Evolutionary conservation across 169 alveolate genomes (phyloP), one percentile per base, ranked within the genome.

Genomic region (Theileria equi): DNA sequence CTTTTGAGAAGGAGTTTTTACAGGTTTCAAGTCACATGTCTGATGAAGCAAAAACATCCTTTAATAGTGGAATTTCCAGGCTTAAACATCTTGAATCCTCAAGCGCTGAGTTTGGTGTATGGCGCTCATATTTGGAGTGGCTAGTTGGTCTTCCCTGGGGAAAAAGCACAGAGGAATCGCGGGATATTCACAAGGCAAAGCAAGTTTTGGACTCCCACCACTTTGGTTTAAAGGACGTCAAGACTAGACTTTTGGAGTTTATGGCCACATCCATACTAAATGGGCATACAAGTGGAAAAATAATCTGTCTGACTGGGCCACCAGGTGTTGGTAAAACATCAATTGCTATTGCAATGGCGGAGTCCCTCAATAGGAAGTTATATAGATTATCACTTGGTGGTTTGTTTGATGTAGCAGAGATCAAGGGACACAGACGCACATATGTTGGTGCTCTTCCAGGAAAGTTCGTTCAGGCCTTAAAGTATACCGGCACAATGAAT

Each of bases 311-410:
- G 32, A 92, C 91, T 26, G 98, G 98, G 2, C 98, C 96, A 16
- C 98, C 98, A 1, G 98, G 98, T 8, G 96, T 91, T 19, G 98
- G 98, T 6, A 95, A 95, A 85, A 95, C 98, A 2, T 90, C 96
- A 34, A 88, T 95, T n/a, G 98, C 95, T 23, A 89, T 85, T 57
- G 77, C 96, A 3, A 90, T 95, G 29, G 94, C 98, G 11, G 76
- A 91, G 48, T 88, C 96, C n/a, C 65, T 95, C 44, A 83, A 89
- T 50, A 72, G 97, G 32, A 90, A 93, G 78, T 88, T 90, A 61
- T 85, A 88, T 62, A 69, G 96, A 43, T 87, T 94, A 50, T 67
- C 73, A 32, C 82, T 89, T 54, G 98, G 98, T 29, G 98, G 98
- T 1, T 73, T 94, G 63, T 84, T 86, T 53, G 98, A 94, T 52